Base-by-base conservation (phyloP, 306 rosid genomes). In the Arachis hypogaea region DNA sequence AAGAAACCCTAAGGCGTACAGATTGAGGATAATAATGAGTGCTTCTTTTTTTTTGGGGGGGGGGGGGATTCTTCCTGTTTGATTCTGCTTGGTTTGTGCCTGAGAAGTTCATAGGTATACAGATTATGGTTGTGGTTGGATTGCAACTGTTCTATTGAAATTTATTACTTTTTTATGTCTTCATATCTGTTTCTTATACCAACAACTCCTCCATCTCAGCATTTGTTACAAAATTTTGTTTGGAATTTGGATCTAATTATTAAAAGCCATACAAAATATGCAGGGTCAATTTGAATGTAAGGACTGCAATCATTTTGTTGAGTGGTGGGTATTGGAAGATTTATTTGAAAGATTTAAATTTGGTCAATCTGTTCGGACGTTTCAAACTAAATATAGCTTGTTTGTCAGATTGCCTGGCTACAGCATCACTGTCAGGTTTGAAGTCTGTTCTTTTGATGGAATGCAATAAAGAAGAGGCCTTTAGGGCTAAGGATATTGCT, bases 391-490 rank as follows among this genome's bases (percentile, higher is more conserved):
- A 78, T 83, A 82, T 77, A 59, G 74, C 57, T 73, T 38, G 63
- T 73, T 75, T 57, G 66, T 45, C 63, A 3, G 55, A 59, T 76
- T 16, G 47, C 46, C 68, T 74, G 63, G 61, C 55, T 50, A 38
- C 69, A 78, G 73, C 71, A 71, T 74, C 58, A 63, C 82, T 71
- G 74, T 75, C 16, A 45, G 82, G 66, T 41, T 75, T 67, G 61
- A 50, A 78, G 49, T 80, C 72, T 73, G 46, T 68, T 61, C 58
- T 59, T 63, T 75, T 63, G 49, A 94, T 94, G 99, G 96, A 89
- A 61, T 92, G 96, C 80, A 88, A 94, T 75, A 94, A 83, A 76
- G 99, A 89, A 78, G 99, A 94, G 86, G 99, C 99, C 81, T 12
- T 90, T 81, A 92, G 89, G 90, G 93, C 96, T 81, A 92, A 83